A percentile compares a stretch with the other conserved stretches of the same genome.
phyloP scores from a whole-genome alignment of 257 asterid species.

The Jacaranda copaia region DNA sequence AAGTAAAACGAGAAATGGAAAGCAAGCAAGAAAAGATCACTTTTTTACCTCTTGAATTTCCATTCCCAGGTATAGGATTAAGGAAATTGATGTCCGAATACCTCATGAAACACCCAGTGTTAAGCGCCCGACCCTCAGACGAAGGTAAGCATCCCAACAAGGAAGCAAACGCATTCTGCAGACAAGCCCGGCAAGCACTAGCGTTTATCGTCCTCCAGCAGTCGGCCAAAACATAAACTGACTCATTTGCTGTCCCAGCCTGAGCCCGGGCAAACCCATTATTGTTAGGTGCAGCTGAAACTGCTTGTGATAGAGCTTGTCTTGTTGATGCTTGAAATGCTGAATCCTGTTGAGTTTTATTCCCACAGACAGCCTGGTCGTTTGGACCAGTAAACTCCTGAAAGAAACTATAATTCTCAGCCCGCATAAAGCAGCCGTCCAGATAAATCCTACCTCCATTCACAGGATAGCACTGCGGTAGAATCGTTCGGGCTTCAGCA shows the following conservation, averaged over 20 bases:
- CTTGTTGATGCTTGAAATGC: slow-evolving; percentile 47
- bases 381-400: slow-evolving; percentile 57
- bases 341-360: slow-evolving; percentile 42
- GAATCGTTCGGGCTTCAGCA: slow-evolving; percentile 71
- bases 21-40: not conserved
- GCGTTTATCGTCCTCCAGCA: slow-evolving; percentile 68
- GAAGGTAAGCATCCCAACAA: slow-evolving; percentile 63
- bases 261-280: slow-evolving; percentile 56
- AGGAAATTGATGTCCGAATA: slow-evolving; percentile 71
- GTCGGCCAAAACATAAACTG: slow-evolving; percentile 63
- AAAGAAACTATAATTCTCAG: slow-evolving; percentile 71
- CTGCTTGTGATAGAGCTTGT: slow-evolving; percentile 53
- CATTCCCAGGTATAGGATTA: slow-evolving; percentile 53
- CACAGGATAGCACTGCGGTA: slow-evolving; percentile 76
- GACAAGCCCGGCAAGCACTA: slow-evolving; percentile 58
- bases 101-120: slow-evolving; percentile 75
- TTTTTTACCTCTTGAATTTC: slow-evolving; percentile 67
- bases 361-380: slow-evolving; percentile 61
- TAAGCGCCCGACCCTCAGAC: slow-evolving; percentile 69
- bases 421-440: slow-evolving; percentile 90
- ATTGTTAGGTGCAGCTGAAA: slow-evolving; percentile 47
- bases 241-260: slow-evolving; percentile 38
- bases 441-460: slow-evolving; percentile 75
- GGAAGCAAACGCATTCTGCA: slow-evolving; percentile 59
- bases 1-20: too few species aligned